Conservation (phyloP, 2,329 filamentous ascomycete species). For the Stagonosporopsis cucurbitacearum region DNA sequence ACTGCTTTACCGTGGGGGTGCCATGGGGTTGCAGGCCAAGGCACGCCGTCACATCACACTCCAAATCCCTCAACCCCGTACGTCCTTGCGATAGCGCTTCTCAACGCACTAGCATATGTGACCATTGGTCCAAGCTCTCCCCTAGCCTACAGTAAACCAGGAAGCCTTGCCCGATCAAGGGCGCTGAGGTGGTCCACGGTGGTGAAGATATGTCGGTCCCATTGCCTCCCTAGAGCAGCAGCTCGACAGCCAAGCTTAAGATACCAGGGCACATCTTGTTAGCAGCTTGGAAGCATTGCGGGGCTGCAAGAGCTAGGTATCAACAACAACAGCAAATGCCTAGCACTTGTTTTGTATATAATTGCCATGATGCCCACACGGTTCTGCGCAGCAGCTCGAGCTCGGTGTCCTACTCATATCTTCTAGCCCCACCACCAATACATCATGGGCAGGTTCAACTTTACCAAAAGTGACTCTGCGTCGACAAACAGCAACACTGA, state of each 20-base stretch:
- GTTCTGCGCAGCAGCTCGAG: slow-evolving; percentile 15
- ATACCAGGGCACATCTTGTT: slow-evolving; percentile 15
- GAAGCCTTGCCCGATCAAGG: background rate
- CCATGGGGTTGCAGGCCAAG: slow-evolving; percentile 2
- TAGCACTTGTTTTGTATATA: slow-evolving; percentile 15
- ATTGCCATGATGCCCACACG: background rate
- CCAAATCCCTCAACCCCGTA: slow-evolving; percentile 6
- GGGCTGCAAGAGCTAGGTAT: slow-evolving; percentile 1
- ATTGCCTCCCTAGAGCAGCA: slow-evolving; percentile 2
- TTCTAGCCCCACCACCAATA: background rate
- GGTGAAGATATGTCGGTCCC: slow-evolving; percentile 13
- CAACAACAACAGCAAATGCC: slow-evolving; percentile 5
- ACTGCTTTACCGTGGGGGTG: slow-evolving; percentile 12
- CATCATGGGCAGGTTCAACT: slow-evolving; percentile 21
- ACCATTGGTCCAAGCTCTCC: background rate
- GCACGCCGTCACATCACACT: slow-evolving; percentile 1
- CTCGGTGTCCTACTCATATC: slow-evolving; percentile 1
- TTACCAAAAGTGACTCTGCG: slow-evolving; percentile 13
- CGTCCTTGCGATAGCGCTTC: background rate
- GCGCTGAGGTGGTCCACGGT: background rate
- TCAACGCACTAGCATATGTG: background rate
- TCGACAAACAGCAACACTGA: slow-evolving; percentile 11
- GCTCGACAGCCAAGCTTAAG: slow-evolving; percentile 16
- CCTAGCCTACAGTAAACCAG: background rate
- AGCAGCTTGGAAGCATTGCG: slow-evolving; percentile 16